phyloP scores from a whole-genome alignment of 345 rosid species.

The Euphorbia lathyris region DNA sequence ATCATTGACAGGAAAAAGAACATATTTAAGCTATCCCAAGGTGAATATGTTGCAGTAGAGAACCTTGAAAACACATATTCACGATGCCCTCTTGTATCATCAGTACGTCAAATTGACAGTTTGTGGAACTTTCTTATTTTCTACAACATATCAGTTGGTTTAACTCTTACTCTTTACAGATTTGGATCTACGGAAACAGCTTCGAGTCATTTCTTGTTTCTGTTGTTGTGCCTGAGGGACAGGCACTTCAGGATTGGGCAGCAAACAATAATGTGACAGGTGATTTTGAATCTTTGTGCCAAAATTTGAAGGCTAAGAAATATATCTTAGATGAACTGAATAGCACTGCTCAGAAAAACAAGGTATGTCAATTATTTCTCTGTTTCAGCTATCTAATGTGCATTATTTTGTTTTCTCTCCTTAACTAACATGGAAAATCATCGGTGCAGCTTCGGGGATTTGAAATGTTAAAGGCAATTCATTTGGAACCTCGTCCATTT shows the following conservation, averaged over 20 bases:
- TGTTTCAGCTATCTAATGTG: not conserved
- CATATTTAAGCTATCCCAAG: slow-evolving; percentile 92
- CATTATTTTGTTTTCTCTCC: not conserved
- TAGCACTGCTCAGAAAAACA: slow-evolving; percentile 54
- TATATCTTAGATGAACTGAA: slow-evolving; percentile 79
- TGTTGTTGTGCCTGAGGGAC: slow-evolving; percentile 71
- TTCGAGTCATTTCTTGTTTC: slow-evolving; percentile 91
- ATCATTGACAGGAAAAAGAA: slow-evolving; percentile 91
- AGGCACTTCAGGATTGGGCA: slow-evolving; percentile 85
- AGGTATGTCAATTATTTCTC: slow-evolving; percentile 40
- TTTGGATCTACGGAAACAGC: slow-evolving; percentile 94
- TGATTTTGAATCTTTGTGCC: slow-evolving; percentile 68
- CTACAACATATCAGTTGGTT: not conserved
- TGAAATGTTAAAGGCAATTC: slow-evolving; percentile 79
- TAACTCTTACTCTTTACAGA: slow-evolving; percentile 34
- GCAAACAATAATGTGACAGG: slow-evolving; percentile 34
- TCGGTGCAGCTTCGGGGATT: slow-evolving; percentile 75
- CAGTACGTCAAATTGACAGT: slow-evolving; percentile 38
- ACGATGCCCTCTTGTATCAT: slow-evolving; percentile 66
- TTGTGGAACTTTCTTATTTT: slow-evolving; percentile 6
- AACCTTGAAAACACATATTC: slow-evolving; percentile 67
- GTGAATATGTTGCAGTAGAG: slow-evolving; percentile 95
- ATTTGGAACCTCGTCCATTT: slow-evolving; percentile 74
- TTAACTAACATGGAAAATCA: slow-evolving; percentile 14
- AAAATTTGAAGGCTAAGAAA: slow-evolving; percentile 59